Percentiles rank a stretch among this genome's conserved stretches.
These are phyloP conservation scores for Melampsora americana DNA, from an alignment of 1,284 basidiomycete genomes.

Conservation along the genomic window DNA sequence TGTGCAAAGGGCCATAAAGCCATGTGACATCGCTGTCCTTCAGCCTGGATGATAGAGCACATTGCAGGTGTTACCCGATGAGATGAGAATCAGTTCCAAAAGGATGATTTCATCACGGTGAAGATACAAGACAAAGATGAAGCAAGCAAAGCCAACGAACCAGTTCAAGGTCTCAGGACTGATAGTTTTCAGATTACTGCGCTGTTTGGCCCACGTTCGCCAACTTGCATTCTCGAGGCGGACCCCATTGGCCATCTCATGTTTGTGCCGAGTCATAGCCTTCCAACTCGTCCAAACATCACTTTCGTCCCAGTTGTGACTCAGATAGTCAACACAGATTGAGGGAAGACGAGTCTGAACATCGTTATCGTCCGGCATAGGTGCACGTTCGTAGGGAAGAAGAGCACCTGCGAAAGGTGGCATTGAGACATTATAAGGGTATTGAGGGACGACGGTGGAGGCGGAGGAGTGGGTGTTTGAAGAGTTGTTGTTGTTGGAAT, in stretches of 20 bases:
- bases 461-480: conserved; percentile 5
- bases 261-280: conserved; percentile 96
- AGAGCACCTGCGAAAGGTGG: conserved; percentile 45
- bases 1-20: conserved; percentile 95
- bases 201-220: conserved; percentile 99
- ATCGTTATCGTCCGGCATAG: conserved; percentile 57
- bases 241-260: conserved; percentile 93
- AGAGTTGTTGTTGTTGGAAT: not conserved
- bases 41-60: conserved; percentile 64
- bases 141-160: conserved; percentile 59
- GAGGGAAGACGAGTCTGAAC: conserved; percentile 60
- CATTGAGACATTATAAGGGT: conserved; percentile 53
- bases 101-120: conserved; percentile 35
- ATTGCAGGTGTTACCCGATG: conserved; percentile 22
- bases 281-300: conserved; percentile 98
- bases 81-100: conserved; percentile 45
- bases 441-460: conserved; percentile 49
- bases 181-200: conserved; percentile 91
- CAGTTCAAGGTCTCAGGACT: conserved; percentile 97
- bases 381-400: conserved; percentile 47
- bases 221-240: conserved; percentile 95
- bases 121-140: conserved; percentile 27
- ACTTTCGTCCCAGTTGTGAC: conserved; percentile 95
- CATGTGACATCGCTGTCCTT: conserved; percentile 99
- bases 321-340: conserved; percentile 67